A percentile compares a stretch with the other conserved stretches of the same genome.
phyloP scores from a whole-genome alignment of 257 asterid genomes.

The Nicotiana attenuata region DNA sequence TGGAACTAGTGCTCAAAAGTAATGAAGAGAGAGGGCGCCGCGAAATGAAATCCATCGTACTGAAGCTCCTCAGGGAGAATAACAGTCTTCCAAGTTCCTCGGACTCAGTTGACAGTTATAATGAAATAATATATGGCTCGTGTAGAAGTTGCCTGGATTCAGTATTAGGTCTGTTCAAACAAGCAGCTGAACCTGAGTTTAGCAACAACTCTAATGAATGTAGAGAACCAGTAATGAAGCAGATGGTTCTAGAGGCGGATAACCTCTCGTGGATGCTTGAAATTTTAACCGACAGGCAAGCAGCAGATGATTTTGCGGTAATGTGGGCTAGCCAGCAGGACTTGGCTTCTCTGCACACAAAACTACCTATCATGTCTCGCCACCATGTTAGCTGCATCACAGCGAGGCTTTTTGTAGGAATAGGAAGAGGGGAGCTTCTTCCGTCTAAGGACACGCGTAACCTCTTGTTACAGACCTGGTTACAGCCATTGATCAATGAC shows the following conservation, averaged over 20 bases:
- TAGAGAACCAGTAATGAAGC: slow-evolving; percentile 40
- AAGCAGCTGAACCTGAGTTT: slow-evolving; percentile 55
- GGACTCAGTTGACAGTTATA: slow-evolving; percentile 48
- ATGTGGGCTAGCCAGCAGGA: slow-evolving; percentile 68
- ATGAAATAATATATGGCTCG: slow-evolving; percentile 48
- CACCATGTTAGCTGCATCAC: slow-evolving; percentile 71
- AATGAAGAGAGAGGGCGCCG: slow-evolving; percentile 82
- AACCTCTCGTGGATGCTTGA: slow-evolving; percentile 84
- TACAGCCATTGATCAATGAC: slow-evolving; percentile 75
- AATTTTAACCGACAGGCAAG: slow-evolving; percentile 58
- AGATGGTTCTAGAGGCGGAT: slow-evolving; percentile 59
- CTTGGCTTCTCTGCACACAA: slow-evolving; percentile 52
- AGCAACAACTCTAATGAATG: slow-evolving; percentile 12
- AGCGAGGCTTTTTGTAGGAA: slow-evolving; percentile 70
- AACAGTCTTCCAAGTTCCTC: slow-evolving; percentile 49
- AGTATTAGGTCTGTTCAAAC: slow-evolving; percentile 51
- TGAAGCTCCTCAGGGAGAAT: slow-evolving; percentile 73
- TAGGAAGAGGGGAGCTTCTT: slow-evolving; percentile 84
- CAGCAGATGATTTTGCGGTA: slow-evolving; percentile 68
- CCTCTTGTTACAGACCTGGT: slow-evolving; percentile 63
- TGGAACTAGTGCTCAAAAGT: slow-evolving; percentile 76
- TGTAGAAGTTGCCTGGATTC: slow-evolving; percentile 59
- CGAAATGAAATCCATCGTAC: slow-evolving; percentile 76
- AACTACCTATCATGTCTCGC: slow-evolving; percentile 44
- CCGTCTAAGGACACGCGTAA: slow-evolving; percentile 73